Conservation (phyloP, 345 rosid species). For the Nasturtium officinale region DNA sequence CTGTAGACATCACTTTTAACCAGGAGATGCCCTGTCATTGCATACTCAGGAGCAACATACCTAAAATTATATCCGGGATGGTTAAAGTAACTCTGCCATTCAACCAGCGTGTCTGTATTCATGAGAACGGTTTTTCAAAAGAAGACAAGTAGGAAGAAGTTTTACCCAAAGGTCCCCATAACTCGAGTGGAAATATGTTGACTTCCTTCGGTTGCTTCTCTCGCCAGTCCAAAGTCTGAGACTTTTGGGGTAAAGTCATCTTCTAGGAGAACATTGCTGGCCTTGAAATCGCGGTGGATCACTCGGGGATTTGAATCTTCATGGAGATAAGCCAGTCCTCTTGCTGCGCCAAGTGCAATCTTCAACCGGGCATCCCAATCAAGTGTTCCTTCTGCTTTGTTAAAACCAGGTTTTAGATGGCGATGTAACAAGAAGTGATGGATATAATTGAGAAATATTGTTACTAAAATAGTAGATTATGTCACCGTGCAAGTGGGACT, state of each 20-base stretch:
- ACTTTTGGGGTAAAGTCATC: conserved; percentile 95
- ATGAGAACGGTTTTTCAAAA: neutral
- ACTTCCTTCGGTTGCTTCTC: conserved; percentile 99
- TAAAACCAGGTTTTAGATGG: conserved; percentile 39
- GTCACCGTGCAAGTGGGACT: conserved; percentile 98
- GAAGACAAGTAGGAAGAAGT: conserved; percentile 3
- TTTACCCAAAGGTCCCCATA: conserved; percentile 99
- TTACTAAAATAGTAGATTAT: conserved; percentile 11
- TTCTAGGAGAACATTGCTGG: conserved; percentile 89
- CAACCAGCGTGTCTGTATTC: conserved; percentile 12
- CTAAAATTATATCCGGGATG: conserved; percentile 46
- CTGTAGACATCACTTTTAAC: conserved; percentile 99
- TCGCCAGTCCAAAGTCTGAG: conserved; percentile 98
- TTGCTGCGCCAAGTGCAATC: conserved; percentile 98
- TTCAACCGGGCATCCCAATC: conserved; percentile 98
- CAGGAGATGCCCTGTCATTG: conserved; percentile 99
- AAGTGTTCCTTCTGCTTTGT: conserved; percentile 71
- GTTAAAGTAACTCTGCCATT: conserved; percentile 10
- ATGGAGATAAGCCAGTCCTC: conserved; percentile 98
- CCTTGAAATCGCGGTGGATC: conserved; percentile 97
- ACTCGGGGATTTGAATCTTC: conserved; percentile 99
- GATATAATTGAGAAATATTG: neutral
- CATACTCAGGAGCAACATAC: conserved; percentile 99
- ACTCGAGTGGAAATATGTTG: conserved; percentile 94
- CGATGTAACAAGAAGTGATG: conserved; percentile 17